A percentile compares a stretch with the other conserved stretches of the same genome.
These are phyloP conservation scores for Sugiyamaella xylanicola DNA, from an alignment of 1,139 yeast genomes.

Conservation along the genomic window DNA sequence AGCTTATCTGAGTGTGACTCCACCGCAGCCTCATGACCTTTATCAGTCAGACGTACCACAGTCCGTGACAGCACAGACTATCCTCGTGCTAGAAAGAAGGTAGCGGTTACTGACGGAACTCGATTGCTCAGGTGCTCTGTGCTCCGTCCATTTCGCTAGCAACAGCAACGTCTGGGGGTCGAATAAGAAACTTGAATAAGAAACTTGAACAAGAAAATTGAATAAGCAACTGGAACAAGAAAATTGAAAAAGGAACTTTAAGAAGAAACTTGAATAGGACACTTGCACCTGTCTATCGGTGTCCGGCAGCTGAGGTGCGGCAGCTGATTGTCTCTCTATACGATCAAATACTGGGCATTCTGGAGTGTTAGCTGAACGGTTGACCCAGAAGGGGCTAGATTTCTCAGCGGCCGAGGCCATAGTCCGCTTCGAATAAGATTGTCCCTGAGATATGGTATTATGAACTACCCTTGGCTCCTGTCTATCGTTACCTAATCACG, in stretches of 20 bases:
- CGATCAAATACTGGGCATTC: background rate
- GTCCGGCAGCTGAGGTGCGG: background rate
- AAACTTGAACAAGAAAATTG: background rate
- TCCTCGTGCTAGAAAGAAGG: too few relatives aligned
- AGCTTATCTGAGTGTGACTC: too few relatives aligned
- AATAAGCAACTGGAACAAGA: background rate
- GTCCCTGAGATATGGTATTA: background rate
- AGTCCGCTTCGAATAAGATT: too few relatives aligned
- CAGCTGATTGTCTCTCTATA: too few relatives aligned
- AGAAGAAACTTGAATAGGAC: background rate
- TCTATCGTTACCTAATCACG: background rate
- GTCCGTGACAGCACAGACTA: too few relatives aligned
- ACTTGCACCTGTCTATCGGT: background rate
- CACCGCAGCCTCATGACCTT: too few relatives aligned
- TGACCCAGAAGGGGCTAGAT: too few relatives aligned
- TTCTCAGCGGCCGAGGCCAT: background rate
- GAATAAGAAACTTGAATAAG: background rate
- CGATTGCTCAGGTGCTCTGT: background rate
- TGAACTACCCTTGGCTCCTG: background rate
- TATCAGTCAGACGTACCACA: too few relatives aligned
- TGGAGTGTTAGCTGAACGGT: too few relatives aligned
- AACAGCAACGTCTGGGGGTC: too few relatives aligned
- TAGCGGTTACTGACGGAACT: background rate
- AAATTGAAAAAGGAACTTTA: background rate
- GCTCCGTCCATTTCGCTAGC: background rate